Evolutionary conservation across 2,329 filamentous ascomycete species (phyloP).

Genomic region (Venturia asperata): DNA sequence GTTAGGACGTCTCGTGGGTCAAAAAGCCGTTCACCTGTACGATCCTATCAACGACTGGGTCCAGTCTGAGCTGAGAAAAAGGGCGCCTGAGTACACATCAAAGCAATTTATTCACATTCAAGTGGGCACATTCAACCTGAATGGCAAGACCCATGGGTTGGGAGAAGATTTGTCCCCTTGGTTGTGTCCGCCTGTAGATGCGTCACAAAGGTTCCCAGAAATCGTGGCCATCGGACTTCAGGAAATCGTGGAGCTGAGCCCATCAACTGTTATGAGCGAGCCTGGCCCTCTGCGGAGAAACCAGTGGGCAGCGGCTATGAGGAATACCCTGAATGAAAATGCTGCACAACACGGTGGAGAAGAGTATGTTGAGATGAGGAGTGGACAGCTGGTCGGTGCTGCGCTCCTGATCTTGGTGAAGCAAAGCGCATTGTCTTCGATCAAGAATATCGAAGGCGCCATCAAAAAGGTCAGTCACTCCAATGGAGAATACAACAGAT

Average conservation of each 20-base stretch:
- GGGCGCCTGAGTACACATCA: constrained; percentile 64
- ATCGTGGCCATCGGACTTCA: constrained; percentile 91
- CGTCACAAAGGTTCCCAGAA: constrained; percentile 60
- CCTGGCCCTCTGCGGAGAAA: constrained; percentile 68
- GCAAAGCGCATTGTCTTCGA: constrained; percentile 64
- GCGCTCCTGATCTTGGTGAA: constrained; percentile 89
- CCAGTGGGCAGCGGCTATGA: constrained; percentile 79
- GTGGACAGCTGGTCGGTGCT: constrained; percentile 89
- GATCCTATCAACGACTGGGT: constrained; percentile 95
- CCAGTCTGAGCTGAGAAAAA: constrained; percentile 59
- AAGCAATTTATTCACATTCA: constrained; percentile 69
- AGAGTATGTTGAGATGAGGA: constrained; percentile 81
- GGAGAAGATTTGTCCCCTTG: constrained; percentile 75
- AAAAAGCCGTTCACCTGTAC: constrained; percentile 75
- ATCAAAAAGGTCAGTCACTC: constrained; percentile 64
- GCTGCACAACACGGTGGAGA: constrained; percentile 59
- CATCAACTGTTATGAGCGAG: constrained; percentile 98
- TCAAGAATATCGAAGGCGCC: constrained; percentile 95
- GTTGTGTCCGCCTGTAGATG: constrained; percentile 66
- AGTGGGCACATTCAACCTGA: constrained; percentile 90
- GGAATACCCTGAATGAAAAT: constrained; percentile 65
- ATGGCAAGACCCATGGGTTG: constrained; percentile 73
- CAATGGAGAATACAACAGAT: neutral
- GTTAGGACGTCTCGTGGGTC: constrained; percentile 75
- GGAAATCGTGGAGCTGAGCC: constrained; percentile 95